Base-by-base conservation (phyloP, 331 rosid genomes). In the Malus hybrid region DNA sequence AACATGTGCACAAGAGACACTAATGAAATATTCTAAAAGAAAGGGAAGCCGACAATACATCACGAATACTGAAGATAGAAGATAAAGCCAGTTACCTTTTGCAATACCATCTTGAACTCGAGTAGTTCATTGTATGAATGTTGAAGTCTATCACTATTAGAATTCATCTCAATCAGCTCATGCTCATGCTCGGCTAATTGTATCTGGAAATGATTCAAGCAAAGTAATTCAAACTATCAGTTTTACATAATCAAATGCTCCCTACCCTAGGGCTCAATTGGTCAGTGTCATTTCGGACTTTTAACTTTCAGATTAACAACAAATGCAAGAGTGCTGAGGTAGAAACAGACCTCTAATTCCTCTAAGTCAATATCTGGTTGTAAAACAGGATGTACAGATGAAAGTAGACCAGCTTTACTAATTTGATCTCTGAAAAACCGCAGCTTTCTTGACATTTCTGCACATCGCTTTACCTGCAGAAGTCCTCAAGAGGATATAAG, bases 381-480 rank as follows among this genome's bases (percentile, higher is more conserved):
- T 83, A 86, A 77, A 63, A 80, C 90, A 57, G 89, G 87, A 61
- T 24, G 89, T 66, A 82, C 34, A 76, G 97, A 83, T 33, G 93
- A 74, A 68, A 87, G 65, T 46, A 90, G 78, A 79, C 93, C 93
- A 59, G 96, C 97, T 87, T 89, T 95, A 87, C 76, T 79, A 76
- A 92, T 89, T 87, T 95, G 98, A 84, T 95, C 99, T 85, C 91
- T 95, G 78, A 92, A 85, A 80, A 95, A 88, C 19, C 93, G 87
- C 67, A 95, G 86, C 87, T 92, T 95, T 83, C 99, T 90, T 80
- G 93, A 92, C 99, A 95, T 95, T 84, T 95, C 99, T 65, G 94
- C 97, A 86, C 97, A 95, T 76, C 98, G 88, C 86, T 95, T 95
- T 71, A 95, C 99, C 99, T 95, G 86, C 73, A 69, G 76, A 82